These are phyloP conservation scores for Colletotrichum tanaceti DNA, from an alignment of 2,329 filamentous ascomycete genomes.

Conservation along the genomic window DNA sequence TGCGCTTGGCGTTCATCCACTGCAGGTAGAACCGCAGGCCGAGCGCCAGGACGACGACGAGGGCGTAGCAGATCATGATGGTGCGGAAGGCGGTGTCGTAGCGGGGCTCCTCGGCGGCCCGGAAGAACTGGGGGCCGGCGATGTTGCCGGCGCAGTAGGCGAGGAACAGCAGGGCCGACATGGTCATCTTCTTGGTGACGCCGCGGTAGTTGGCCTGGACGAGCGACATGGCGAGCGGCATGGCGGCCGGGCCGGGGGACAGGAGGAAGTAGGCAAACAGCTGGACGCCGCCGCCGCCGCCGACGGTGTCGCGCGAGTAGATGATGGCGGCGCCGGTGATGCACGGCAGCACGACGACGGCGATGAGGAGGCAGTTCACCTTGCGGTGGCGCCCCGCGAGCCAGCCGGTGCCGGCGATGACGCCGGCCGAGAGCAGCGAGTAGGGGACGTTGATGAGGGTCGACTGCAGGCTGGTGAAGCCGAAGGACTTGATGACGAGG, in stretches of 20 bases:
- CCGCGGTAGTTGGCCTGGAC: conserved; percentile 67
- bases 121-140: conserved; percentile 67
- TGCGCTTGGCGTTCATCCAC: conserved; percentile 57
- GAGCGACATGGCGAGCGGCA: conserved; percentile 67
- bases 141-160: conserved; percentile 69
- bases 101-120: conserved; percentile 58
- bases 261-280: conserved; percentile 70
- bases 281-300: conserved; percentile 56
- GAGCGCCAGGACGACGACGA: conserved; percentile 59
- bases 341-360: conserved; percentile 61
- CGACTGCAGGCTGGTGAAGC: conserved; percentile 65
- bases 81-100: conserved; percentile 66
- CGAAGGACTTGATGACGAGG: conserved; percentile 66
- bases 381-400: conserved; percentile 63
- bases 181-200: conserved; percentile 70
- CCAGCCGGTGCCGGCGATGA: conserved; percentile 63
- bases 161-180: conserved; percentile 66
- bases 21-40: conserved; percentile 61
- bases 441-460: conserved; percentile 70
- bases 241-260: conserved; percentile 62
- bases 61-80: conserved; percentile 67
- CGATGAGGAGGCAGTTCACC: conserved; percentile 63
- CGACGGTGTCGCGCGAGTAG: conserved; percentile 56
- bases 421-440: conserved; percentile 61
- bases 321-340: conserved; percentile 66